phyloP scores from a whole-genome alignment of 1,284 basidiomycete species.

The Acaromyces ingoldii region DNA sequence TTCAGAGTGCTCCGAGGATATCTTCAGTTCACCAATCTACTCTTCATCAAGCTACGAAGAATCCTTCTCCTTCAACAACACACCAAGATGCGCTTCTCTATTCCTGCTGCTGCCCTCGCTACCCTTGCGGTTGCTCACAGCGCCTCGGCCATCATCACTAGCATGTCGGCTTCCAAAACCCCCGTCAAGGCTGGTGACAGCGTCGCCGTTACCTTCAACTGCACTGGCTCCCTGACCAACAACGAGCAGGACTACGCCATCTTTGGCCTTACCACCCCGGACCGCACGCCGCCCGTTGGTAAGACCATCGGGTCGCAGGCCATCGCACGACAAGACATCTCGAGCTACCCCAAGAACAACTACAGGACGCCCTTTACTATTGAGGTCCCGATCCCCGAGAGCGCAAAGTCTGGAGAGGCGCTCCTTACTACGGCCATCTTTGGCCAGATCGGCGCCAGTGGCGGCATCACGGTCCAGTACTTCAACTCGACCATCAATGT shows the following conservation, averaged over 20 bases:
- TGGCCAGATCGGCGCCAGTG: slow-evolving; percentile 16
- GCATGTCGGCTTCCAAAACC: neutral
- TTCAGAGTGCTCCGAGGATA: too few species aligned
- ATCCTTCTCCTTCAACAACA: too few species aligned
- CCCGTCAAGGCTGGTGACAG: neutral
- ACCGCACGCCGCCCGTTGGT: neutral
- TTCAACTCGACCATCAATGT: slow-evolving; percentile 28
- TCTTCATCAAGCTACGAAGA: too few species aligned
- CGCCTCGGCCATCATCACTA: neutral
- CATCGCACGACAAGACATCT: neutral
- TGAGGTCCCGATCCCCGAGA: neutral
- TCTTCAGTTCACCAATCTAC: too few species aligned
- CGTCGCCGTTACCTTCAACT: neutral
- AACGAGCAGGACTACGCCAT: neutral
- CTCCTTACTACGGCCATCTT: neutral
- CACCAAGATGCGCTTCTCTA: slow-evolving; percentile 1
- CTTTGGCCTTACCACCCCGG: neutral
- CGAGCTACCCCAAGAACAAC: neutral
- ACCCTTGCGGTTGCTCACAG: neutral
- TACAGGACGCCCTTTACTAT: neutral
- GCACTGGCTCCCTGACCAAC: neutral
- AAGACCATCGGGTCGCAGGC: neutral
- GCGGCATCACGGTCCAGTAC: slow-evolving; percentile 20
- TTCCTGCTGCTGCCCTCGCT: neutral
- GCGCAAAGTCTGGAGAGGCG: neutral